phyloP scores from a whole-genome alignment of 495 filamentous ascomycete genomes.

The Ramalina intermedia region DNA sequence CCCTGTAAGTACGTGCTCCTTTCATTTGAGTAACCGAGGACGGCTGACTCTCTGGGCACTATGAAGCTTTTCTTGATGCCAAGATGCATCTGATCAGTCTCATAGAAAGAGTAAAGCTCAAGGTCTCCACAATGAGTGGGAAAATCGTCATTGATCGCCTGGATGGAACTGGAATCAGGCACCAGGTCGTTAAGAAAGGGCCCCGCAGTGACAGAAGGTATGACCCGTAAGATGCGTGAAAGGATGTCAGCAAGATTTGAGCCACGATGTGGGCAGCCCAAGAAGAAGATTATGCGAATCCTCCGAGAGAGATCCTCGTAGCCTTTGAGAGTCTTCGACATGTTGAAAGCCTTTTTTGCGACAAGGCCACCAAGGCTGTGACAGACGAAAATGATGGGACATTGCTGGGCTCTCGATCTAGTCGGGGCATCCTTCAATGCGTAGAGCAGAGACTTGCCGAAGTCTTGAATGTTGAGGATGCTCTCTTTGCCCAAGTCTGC shows the following conservation, averaged over 20 bases:
- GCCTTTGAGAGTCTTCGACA: conserved; percentile 9
- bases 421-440: conserved; percentile 22
- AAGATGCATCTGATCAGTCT: conserved; percentile 20
- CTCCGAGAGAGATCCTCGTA: conserved; percentile 17
- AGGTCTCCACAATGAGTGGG: conserved; percentile 12
- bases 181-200: conserved; percentile 17
- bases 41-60: conserved; percentile 28
- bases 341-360: conserved; percentile 29
- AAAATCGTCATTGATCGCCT: conserved; percentile 23
- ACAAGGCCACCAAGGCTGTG: conserved; percentile 43
- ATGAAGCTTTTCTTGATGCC: conserved; percentile 16
- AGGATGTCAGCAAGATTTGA: conserved; percentile 31
- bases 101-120: conserved; percentile 25
- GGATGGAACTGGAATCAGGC: conserved; percentile 14
- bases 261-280: conserved; percentile 39
- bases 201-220: neutral
- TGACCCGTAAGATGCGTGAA: conserved; percentile 22
- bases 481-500: conserved; percentile 21
- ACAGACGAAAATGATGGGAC: conserved; percentile 30
- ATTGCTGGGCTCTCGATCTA: conserved; percentile 1
- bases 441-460: conserved; percentile 27
- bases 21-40: conserved; percentile 30
- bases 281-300: conserved; percentile 33
- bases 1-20: conserved; percentile 25
- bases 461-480: conserved; percentile 28